phyloP scores from a whole-genome alignment of 2,329 filamentous ascomycete species.

The Xylariales sp. region DNA sequence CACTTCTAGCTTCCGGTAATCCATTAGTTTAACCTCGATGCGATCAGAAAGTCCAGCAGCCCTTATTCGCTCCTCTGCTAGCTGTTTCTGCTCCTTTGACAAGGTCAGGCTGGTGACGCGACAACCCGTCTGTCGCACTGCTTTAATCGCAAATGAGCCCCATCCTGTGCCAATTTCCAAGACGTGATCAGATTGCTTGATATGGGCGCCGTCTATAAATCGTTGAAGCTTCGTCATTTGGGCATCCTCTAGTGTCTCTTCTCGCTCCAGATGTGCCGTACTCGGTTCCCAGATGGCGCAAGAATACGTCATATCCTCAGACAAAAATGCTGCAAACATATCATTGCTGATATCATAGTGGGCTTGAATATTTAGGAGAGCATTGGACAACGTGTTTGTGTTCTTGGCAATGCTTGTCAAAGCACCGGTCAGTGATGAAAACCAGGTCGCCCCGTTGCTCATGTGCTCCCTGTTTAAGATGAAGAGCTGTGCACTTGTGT shows the following conservation, averaged over 20 bases:
- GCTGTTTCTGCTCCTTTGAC: constrained; percentile 62
- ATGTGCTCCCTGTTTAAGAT: constrained; percentile 63
- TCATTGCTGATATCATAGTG: constrained; percentile 76
- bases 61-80: constrained; percentile 62
- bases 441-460: constrained; percentile 59
- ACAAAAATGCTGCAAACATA: constrained; percentile 71
- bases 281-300: constrained; percentile 61
- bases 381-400: constrained; percentile 53
- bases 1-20: constrained; percentile 60
- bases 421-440: constrained; percentile 54
- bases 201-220: constrained; percentile 61
- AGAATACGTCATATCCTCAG: constrained; percentile 73
- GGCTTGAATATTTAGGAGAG: constrained; percentile 62
- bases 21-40: constrained; percentile 63
- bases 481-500: constrained; percentile 51
- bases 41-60: constrained; percentile 54
- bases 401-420: constrained; percentile 54
- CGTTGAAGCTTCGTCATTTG: constrained; percentile 63
- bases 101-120: constrained; percentile 65
- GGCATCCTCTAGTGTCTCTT: constrained; percentile 59
- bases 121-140: constrained; percentile 62
- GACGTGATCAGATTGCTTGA: constrained; percentile 63
- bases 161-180: constrained; percentile 74
- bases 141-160: constrained; percentile 70
- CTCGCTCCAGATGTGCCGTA: constrained; percentile 31